Evolutionary conservation across 2,329 filamentous ascomycete species (phyloP).

Genomic region (Paraconiothyrium sp.): DNA sequence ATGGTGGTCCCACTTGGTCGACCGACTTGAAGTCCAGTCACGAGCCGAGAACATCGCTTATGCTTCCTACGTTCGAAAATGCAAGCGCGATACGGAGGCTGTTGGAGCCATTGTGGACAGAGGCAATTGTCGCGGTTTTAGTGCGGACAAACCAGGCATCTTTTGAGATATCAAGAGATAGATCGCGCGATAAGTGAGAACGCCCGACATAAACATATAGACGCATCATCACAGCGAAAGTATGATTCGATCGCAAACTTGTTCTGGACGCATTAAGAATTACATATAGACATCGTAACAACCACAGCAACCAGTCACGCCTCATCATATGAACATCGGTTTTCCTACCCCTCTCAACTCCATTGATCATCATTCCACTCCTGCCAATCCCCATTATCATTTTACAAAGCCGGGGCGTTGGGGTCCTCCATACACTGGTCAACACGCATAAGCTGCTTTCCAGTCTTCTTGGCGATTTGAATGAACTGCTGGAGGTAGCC

Average conservation of each 20-base stretch:
- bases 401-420: conserved; percentile 56
- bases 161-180: too few species aligned
- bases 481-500: conserved; percentile 72
- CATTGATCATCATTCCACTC: neutral
- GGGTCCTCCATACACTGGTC: conserved; percentile 74
- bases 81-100: too few species aligned
- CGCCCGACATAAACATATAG: too few species aligned
- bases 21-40: too few species aligned
- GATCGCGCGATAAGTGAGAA: too few species aligned
- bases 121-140: neutral
- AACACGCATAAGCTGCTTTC: conserved; percentile 72
- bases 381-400: conserved; percentile 1
- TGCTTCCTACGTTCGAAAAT: too few species aligned
- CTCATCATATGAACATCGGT: neutral
- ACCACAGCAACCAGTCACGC: neutral
- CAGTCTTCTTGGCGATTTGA: conserved; percentile 68
- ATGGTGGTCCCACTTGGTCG: too few species aligned
- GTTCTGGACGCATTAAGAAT: conserved; percentile 1
- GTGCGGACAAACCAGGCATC: too few species aligned
- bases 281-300: neutral
- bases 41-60: too few species aligned
- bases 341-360: neutral
- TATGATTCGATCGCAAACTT: neutral
- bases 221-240: neutral
- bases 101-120: neutral